Evolutionary conservation across 768 basidiomycete species (phyloP), one percentile per base, ranked within the genome.

Genomic region (Mycena amicta): DNA sequence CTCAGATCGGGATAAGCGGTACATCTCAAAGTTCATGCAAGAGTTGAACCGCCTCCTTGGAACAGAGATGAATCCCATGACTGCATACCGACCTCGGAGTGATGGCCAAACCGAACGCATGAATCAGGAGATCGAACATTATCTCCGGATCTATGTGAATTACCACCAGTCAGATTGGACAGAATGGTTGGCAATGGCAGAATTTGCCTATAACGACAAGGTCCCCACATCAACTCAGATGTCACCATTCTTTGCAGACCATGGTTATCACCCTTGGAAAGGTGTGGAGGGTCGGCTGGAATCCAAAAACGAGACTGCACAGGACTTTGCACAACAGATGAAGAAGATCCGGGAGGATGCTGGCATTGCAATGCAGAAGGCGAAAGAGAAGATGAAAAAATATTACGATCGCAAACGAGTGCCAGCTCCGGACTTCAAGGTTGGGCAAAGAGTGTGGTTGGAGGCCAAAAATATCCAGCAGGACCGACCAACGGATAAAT

Each of bases 41-140:
- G 67, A 69, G 0, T 52, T 76, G 0, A 64, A 66, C 29, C 31
- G 46, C 20, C 39, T 67, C 0, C 67, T 77, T 0, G 67, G 71
- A 0, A 72, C 77, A 31, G 46, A 71, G 13, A 55, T 51, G 2
- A 71, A 67, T 29, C 63, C 72, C 0, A 69, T 66, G 18, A 79
- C 77, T 0, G 75, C 75, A 1, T 77, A 72, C 50, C 77, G 78
- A 46, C 79, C 77, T 0, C 72, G 78, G 50, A 73, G 72, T 1
- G 73, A 79, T 55, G 75, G 80, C 0, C 74, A 78, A 41, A 77
- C 75, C 0, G 77, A 82, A 53, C 55, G 69, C 0, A 62, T n/a
- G n/a, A n/a, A n/a, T n/a, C n/a, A n/a, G n/a, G n/a, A n/a, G n/a
- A n/a, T n/a, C n/a, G n/a, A n/a, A n/a, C n/a, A n/a, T n/a, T n/a